Conservation (phyloP, 495 filamentous ascomycete genomes). For the Aspergillus diversus region DNA sequence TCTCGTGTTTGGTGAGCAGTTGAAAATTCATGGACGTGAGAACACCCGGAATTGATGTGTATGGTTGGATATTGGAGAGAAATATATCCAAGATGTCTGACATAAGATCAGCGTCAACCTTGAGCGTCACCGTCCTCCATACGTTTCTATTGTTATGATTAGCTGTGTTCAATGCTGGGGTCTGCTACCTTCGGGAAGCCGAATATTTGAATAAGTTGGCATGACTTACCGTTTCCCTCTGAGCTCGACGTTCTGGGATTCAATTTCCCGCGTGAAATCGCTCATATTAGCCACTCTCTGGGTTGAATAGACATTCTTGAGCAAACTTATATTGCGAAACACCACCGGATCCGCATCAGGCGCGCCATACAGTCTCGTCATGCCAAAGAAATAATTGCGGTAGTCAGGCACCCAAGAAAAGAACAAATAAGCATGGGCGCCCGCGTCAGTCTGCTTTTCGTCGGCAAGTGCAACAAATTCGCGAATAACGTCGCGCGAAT, state of each 20-base stretch:
- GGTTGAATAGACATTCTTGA: not conserved
- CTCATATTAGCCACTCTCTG: conserved; percentile 1
- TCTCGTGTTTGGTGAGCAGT: not conserved
- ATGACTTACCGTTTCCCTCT: not conserved
- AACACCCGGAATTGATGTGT: not conserved
- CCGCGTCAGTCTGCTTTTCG: not conserved
- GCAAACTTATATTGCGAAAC: not conserved
- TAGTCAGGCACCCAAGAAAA: not conserved
- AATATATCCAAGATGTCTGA: not conserved
- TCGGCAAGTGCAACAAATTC: not conserved
- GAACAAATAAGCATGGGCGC: conserved; percentile 1
- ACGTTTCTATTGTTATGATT: not conserved
- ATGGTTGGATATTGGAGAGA: not conserved
- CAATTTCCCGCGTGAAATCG: conserved; percentile 1
- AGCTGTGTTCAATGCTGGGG: too few species aligned
- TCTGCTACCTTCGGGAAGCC: too few species aligned
- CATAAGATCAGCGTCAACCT: not conserved
- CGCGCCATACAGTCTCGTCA: not conserved
- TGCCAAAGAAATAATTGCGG: conserved; percentile 4
- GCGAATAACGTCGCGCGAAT: conserved; percentile 2
- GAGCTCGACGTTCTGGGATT: not conserved
- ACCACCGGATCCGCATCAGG: not conserved
- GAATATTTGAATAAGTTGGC: too few species aligned
- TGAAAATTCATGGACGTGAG: not conserved
- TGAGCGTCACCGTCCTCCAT: conserved; percentile 7